Conservation (phyloP, 768 basidiomycete genomes). For the Psilocybe azurescens region DNA sequence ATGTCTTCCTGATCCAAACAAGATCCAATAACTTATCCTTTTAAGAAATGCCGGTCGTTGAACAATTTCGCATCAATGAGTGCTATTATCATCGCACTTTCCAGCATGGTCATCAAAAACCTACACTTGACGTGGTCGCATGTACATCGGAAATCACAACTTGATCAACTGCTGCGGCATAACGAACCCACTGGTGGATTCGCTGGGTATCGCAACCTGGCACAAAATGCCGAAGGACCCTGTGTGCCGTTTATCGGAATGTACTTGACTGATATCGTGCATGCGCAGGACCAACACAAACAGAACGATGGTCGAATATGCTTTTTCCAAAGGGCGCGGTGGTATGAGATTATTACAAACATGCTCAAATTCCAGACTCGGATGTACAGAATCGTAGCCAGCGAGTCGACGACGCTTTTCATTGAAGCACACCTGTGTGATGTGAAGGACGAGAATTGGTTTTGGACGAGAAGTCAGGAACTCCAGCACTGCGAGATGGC, state of each 20-base stretch:
- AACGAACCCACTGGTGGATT: constrained; percentile 67
- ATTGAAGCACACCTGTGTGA: constrained; percentile 51
- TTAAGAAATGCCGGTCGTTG: constrained; percentile 67
- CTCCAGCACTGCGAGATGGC: constrained; percentile 62
- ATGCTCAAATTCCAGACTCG: constrained; percentile 64
- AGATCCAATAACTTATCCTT: neutral
- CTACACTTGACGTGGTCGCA: constrained; percentile 73
- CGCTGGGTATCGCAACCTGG: constrained; percentile 55
- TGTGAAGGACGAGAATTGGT: constrained; percentile 53
- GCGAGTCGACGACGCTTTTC: constrained; percentile 49
- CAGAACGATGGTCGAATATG: constrained; percentile 45
- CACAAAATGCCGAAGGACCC: constrained; percentile 54
- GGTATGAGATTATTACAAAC: constrained; percentile 56
- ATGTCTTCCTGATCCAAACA: constrained; percentile 24
- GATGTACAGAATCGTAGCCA: constrained; percentile 53
- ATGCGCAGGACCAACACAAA: constrained; percentile 54
- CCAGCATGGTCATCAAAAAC: constrained; percentile 59
- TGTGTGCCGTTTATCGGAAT: constrained; percentile 74
- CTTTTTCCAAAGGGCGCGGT: constrained; percentile 60
- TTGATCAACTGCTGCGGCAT: constrained; percentile 57
- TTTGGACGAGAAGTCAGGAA: constrained; percentile 65
- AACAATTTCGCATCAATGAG: constrained; percentile 75
- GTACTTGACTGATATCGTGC: constrained; percentile 65
- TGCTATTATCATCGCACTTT: constrained; percentile 67
- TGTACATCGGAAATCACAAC: constrained; percentile 51